These are phyloP conservation scores for Leccinum olivaceopallidum DNA, from an alignment of 768 basidiomycete species.

Conservation along the genomic window DNA sequence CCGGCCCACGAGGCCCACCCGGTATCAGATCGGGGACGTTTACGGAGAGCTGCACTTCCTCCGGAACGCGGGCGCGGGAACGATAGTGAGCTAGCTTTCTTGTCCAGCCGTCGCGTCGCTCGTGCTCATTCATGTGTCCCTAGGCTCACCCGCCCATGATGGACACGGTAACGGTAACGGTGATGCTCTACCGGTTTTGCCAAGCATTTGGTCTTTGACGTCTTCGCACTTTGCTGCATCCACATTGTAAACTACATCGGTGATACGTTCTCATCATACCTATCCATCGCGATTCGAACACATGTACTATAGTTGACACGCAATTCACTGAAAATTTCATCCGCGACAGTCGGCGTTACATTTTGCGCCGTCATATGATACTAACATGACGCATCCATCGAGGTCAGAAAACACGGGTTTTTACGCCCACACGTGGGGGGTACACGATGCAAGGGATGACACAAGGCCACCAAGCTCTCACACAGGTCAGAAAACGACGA, in stretches of 20 bases:
- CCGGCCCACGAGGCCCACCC: conserved; percentile 73
- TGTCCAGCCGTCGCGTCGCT: conserved; percentile 22
- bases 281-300: conserved; percentile 29
- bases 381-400: conserved; percentile 14
- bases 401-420: conserved; percentile 31
- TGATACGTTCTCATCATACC: conserved; percentile 32
- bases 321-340: conserved; percentile 27
- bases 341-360: conserved; percentile 22
- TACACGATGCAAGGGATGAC: conserved; percentile 34
- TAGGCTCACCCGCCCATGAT: conserved; percentile 89
- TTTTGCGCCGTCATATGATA: conserved; percentile 23
- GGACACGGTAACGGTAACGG: conserved; percentile 83
- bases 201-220: conserved; percentile 47
- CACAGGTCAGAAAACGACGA: conserved; percentile 18
- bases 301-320: conserved; percentile 33
- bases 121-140: conserved; percentile 25
- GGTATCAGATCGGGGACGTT: conserved; percentile 85
- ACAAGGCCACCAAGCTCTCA: conserved; percentile 22
- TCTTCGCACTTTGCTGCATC: conserved; percentile 21
- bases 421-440: conserved; percentile 33
- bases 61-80: conserved; percentile 75
- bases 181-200: conserved; percentile 84
- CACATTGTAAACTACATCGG: conserved; percentile 34
- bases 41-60: conserved; percentile 85
- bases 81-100: conserved; percentile 56